Conservation (phyloP, 495 filamentous ascomycete genomes). For the Recurvomyces mirabilis region DNA sequence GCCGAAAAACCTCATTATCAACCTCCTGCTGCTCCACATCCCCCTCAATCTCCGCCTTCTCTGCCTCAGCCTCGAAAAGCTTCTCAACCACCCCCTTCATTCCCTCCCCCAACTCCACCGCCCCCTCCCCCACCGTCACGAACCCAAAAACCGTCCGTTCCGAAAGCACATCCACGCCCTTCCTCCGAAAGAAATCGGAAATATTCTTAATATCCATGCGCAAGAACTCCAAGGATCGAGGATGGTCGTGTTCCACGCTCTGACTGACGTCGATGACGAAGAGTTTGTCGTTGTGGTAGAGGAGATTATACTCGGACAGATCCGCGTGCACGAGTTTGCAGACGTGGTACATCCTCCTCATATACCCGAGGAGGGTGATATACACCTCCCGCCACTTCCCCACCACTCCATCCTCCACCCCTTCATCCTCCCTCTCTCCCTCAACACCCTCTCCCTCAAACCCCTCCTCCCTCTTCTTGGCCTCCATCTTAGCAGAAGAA, state of each 20-base stretch:
- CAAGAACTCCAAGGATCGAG: slow-evolving; percentile 78
- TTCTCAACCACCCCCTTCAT: slow-evolving; percentile 42
- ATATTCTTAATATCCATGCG: slow-evolving; percentile 97
- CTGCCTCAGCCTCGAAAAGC: slow-evolving; percentile 37
- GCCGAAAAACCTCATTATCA: slow-evolving; percentile 82
- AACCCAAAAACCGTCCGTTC: slow-evolving; percentile 72
- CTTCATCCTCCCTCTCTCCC: no score
- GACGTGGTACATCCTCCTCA: slow-evolving; percentile 82
- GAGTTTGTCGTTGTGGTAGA: slow-evolving; percentile 72
- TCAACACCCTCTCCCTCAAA: no score
- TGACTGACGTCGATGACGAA: slow-evolving; percentile 97
- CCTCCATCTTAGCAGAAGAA: no score
- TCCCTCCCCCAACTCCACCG: slow-evolving; percentile 32
- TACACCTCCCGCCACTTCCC: slow-evolving; percentile 65
- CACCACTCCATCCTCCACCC: slow-evolving; percentile 44
- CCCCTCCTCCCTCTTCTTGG: no score
- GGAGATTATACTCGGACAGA: slow-evolving; percentile 91
- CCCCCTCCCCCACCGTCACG: slow-evolving; percentile 49
- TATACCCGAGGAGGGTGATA: slow-evolving; percentile 70
- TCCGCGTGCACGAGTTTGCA: slow-evolving; percentile 91
- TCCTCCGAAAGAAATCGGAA: slow-evolving; percentile 75
- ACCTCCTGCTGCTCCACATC: slow-evolving; percentile 37
- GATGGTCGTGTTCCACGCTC: slow-evolving; percentile 92
- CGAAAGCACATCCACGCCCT: slow-evolving; percentile 65
- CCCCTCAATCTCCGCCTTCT: slow-evolving; percentile 31